phyloP scores from a whole-genome alignment of 139 green algal species.

The Eudorina sp. region DNA sequence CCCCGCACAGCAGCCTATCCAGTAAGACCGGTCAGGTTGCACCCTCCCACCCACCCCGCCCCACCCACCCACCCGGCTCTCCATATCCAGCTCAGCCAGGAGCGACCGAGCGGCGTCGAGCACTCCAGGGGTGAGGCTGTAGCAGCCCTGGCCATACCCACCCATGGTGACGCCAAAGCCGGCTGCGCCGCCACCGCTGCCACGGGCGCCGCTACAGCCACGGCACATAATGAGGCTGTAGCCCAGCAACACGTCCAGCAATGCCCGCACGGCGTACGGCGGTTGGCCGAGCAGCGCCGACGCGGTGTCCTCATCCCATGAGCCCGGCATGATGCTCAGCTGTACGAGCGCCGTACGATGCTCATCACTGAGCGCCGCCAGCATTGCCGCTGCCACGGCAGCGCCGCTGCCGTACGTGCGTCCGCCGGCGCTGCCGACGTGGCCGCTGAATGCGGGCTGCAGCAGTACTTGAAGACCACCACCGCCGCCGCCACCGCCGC shows the following conservation, averaged over 20 bases:
- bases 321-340: slow-evolving; percentile 27
- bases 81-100: slow-evolving; percentile 13
- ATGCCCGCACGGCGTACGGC: slow-evolving; percentile 35
- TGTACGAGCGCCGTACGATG: slow-evolving; percentile 17
- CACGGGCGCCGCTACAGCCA: background rate
- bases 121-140: slow-evolving; percentile 41
- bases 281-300: slow-evolving; percentile 47
- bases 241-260: slow-evolving; percentile 47
- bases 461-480: background rate
- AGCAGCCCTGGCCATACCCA: slow-evolving; percentile 1
- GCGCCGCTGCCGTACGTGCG: slow-evolving; percentile 12
- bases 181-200: no score
- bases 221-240: slow-evolving; percentile 37
- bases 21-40: no score
- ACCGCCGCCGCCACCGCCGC: background rate
- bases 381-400: slow-evolving; percentile 33
- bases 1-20: no score
- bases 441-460: background rate
- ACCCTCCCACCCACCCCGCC: background rate
- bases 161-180: background rate
- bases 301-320: slow-evolving; percentile 40
- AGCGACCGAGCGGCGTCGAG: background rate
- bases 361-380: slow-evolving; percentile 8
- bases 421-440: background rate
- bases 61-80: slow-evolving; percentile 8